A percentile compares a stretch with the other conserved stretches of the same genome.
These are phyloP conservation scores for Mycena polygramma DNA, from an alignment of 768 basidiomycete species.

Conservation along the genomic window DNA sequence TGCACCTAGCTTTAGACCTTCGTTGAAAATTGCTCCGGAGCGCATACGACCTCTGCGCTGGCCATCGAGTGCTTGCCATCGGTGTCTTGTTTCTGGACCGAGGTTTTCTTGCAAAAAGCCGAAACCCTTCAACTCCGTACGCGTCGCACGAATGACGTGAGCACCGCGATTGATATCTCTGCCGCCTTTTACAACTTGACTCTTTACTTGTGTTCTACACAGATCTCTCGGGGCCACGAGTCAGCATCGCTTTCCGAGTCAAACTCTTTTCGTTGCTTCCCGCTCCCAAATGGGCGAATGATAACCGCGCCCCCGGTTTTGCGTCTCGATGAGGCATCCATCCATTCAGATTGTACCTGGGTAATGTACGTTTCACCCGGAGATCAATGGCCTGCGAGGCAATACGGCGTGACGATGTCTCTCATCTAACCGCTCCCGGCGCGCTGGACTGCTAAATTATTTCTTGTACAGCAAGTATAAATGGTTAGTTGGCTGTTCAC, in stretches of 20 bases:
- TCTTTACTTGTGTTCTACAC: slow-evolving; percentile 7
- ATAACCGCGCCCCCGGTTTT: slow-evolving; percentile 20
- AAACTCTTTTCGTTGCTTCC: slow-evolving; percentile 13
- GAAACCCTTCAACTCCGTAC: slow-evolving; percentile 31
- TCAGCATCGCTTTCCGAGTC: slow-evolving; percentile 36
- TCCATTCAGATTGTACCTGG: slow-evolving; percentile 35
- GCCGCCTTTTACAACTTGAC: slow-evolving; percentile 1
- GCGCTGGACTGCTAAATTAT: slow-evolving; percentile 17
- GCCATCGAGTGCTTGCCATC: not conserved
- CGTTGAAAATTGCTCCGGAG: slow-evolving; percentile 9
- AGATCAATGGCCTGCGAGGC: slow-evolving; percentile 36
- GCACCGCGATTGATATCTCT: slow-evolving; percentile 30
- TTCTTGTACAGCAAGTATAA: slow-evolving; percentile 33
- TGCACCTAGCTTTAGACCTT: not conserved
- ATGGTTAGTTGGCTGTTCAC: slow-evolving; percentile 28
- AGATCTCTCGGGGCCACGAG: not conserved
- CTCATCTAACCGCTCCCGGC: slow-evolving; percentile 35
- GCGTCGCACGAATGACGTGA: slow-evolving; percentile 37
- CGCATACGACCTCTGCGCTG: not conserved
- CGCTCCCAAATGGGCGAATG: slow-evolving; percentile 15
- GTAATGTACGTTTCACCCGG: slow-evolving; percentile 37
- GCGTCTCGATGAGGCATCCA: slow-evolving; percentile 28
- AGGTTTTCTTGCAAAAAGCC: not conserved
- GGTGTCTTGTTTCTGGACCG: not conserved
- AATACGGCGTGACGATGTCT: slow-evolving; percentile 34